Evolutionary conservation across 2,329 filamentous ascomycete genomes (phyloP).

Genomic region (Sphaerulina musiva): DNA sequence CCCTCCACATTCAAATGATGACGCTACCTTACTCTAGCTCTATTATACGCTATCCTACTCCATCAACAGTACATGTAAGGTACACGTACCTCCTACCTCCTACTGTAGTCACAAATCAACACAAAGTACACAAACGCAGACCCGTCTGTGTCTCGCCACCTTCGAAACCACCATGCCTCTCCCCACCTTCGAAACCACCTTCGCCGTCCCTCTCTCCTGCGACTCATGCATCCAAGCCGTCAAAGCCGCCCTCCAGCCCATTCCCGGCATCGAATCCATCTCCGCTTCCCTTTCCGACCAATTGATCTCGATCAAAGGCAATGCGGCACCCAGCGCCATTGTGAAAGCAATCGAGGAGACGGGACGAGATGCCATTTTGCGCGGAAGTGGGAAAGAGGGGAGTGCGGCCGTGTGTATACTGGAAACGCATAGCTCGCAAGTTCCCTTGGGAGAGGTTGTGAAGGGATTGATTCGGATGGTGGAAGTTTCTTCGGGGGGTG

Average conservation of each 20-base stretch:
- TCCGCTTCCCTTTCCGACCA: conserved; percentile 77
- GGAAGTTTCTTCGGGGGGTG: conserved; percentile 53
- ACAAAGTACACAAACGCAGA: neutral
- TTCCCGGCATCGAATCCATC: conserved; percentile 68
- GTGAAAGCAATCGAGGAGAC: conserved; percentile 83
- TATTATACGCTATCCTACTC: neutral
- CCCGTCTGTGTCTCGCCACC: too few relatives aligned
- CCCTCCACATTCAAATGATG: conserved; percentile 9
- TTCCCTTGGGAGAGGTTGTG: conserved; percentile 51
- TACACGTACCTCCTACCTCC: too few relatives aligned
- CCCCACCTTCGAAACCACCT: conserved; percentile 64
- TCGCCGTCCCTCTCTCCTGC: conserved; percentile 90
- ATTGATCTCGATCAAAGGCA: conserved; percentile 77
- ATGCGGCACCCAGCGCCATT: conserved; percentile 82
- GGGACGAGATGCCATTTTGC: conserved; percentile 86
- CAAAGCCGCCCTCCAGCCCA: conserved; percentile 64
- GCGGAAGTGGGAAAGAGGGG: conserved; percentile 78
- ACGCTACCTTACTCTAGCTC: neutral
- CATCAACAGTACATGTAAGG: neutral
- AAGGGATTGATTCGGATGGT: conserved; percentile 89
- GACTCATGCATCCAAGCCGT: conserved; percentile 82
- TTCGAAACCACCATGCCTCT: conserved; percentile 23
- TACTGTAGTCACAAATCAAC: neutral
- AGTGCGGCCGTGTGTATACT: conserved; percentile 89
- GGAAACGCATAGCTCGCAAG: conserved; percentile 59